A percentile compares a stretch with the other conserved stretches of the same genome.
Conservation (phyloP, 2,329 filamentous ascomycete species). For the Monosporascus sp. region DNA sequence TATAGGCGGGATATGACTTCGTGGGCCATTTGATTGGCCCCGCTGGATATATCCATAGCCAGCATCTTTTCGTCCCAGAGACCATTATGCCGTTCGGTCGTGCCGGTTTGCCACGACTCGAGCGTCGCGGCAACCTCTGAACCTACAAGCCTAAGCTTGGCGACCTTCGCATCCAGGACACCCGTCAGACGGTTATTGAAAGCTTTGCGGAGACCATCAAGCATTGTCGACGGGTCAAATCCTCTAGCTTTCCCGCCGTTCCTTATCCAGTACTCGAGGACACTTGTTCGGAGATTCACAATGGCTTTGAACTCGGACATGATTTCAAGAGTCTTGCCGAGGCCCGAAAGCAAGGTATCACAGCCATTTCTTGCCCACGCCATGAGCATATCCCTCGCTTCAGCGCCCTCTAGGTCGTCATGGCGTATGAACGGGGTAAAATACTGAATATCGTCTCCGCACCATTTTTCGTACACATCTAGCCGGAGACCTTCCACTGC, state of each 20-base stretch:
- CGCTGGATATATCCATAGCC: conserved; percentile 58
- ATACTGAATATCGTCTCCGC: conserved; percentile 73
- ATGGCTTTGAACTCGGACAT: conserved; percentile 64
- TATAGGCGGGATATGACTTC: conserved; percentile 64
- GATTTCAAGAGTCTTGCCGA: conserved; percentile 52
- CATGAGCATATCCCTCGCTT: conserved; percentile 55
- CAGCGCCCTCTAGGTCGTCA: conserved; percentile 61
- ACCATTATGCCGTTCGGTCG: conserved; percentile 43
- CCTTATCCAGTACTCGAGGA: conserved; percentile 71
- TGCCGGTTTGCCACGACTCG: conserved; percentile 51
- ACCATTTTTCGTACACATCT: conserved; percentile 74
- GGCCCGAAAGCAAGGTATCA: conserved; percentile 53
- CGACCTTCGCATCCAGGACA: conserved; percentile 58
- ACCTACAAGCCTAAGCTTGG: conserved; percentile 59
- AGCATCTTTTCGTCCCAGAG: conserved; percentile 66
- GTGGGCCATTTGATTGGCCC: conserved; percentile 63
- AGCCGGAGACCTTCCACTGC: conserved; percentile 65
- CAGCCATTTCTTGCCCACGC: conserved; percentile 60
- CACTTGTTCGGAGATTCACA: conserved; percentile 61
- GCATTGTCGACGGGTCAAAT: conserved; percentile 61
- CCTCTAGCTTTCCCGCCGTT: conserved; percentile 59
- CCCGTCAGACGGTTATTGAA: conserved; percentile 63
- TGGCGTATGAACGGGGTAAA: conserved; percentile 86
- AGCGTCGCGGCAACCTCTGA: conserved; percentile 58
- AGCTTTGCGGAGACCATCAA: conserved; percentile 60